Base-by-base conservation (phyloP, 1,284 basidiomycete species). In the Mycena citricolor region DNA sequence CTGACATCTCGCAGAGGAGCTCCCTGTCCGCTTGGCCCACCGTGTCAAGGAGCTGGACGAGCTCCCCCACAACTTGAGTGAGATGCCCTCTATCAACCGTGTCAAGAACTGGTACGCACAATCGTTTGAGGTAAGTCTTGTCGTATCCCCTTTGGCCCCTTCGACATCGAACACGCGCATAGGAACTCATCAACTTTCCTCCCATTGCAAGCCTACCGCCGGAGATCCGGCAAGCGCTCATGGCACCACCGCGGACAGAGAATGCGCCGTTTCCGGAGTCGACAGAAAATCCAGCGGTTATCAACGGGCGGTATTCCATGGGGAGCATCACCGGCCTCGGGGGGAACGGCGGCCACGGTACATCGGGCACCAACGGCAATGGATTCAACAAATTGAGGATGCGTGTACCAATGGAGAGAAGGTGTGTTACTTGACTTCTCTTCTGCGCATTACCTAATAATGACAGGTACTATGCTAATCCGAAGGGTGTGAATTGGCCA, bases 51-150 rank as follows among this genome's bases (percentile, higher is more conserved):
- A 99, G 69, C 81, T 99, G 28, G 93, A 98, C 59, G 85, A 93
- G 56, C 77, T 99, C 4, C 95, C 97, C 0, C 90, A 97, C 65
- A 87, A 92, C 40, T 76, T 99, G 49, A 86, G 85, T 58, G 81
- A 84, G 46, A 97, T 97, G 94, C 84, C 89, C 0, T 91, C 88
- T 35, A 98, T 99, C 55, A 82, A 87, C 54, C 93, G 90, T 61
- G 95, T 99, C 54, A 95, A 95, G 72, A 86, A 97, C 61, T 99
- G 95, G 95, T 99, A 99, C 63, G 95, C 94, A 0, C 92, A 99
- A 71, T 94, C 91, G 13, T 99, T 99, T 61, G 90, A 98, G 76
- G 94, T 94, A 42, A 51, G 80, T 70, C 24, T 32, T n/a, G n/a
- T n/a, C n/a, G n/a, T n/a, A n/a, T n/a, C n/a, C n/a, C n/a, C n/a